Base-by-base conservation (phyloP, 176 grass and related monocot genomes). In the Musa beccarii region DNA sequence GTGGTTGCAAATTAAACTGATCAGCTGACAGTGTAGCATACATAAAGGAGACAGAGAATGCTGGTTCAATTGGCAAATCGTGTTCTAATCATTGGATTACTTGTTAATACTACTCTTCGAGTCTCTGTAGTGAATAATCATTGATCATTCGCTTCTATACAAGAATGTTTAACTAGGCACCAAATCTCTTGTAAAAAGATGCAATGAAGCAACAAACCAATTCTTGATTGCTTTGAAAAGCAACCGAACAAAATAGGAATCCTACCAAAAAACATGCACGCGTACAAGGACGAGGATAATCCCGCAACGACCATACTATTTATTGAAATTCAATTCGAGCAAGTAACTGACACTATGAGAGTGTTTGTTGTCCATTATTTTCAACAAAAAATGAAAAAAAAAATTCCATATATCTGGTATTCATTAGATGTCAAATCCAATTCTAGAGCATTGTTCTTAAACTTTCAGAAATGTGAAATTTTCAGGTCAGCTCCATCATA, bases 1-100 rank as follows among this genome's bases (percentile, higher is more conserved):
- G 72, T 62, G 10, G 34, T 89, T 65, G 28, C 80, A 77, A 50
- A 12, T 9, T 51, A 78, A 72, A 13, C 34, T n/a, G 24, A 74
- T 28, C 72, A 74, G 13, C 17, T 56, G n/a, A 16, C 53, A 57
- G 34, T 43, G 34, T 6, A 43, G 10, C n/a, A 73, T 26, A 13
- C 3, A 73, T 25, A 51, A 7, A 51, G n/a, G 43, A 9, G 49
- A 51, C 1, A 50, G 2, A 20, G 43, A 51, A 20, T 51, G 12
- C 19, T 10, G 20, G 11, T 70, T 70, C 51, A 43, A 43, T 43
- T 7, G 1, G 9, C 1, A 2, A 16, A 34, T 26, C 24, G 16
- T 29, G 24, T 67, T 28, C 15, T 15, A 34, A 3, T 9, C 1
- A 26, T 43, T 43, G 34, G 34, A 43, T 43, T 6, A 43, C 34